Base-by-base conservation (phyloP, 164 flowering plant genomes). In the Tinospora cordifolia region DNA sequence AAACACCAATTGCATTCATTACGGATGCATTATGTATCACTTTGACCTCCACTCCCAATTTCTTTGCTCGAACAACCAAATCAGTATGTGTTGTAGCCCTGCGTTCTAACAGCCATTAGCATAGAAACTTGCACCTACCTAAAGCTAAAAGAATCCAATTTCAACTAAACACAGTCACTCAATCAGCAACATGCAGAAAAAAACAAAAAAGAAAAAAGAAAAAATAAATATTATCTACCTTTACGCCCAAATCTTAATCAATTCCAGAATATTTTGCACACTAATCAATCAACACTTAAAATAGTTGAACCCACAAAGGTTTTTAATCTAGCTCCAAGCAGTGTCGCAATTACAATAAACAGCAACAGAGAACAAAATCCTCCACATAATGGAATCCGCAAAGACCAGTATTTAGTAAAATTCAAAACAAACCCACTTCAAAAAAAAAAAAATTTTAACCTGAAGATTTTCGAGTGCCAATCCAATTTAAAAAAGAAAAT, bases 51-150 rank as follows among this genome's bases (percentile, higher is more conserved):
- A 94, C 80, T 34, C 89, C 97, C 76, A 89, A 51, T 65, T 80
- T 86, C 81, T 87, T 92, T 3, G 97, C 97, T 64, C 97, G 84
- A 67, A 94, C 97, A 72, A 93, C 93, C 67, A 93, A 84, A 85
- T 91, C 98, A 39, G 84, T 75, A 76, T 93, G 98, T 39, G 97
- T 93, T 54, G 97, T 93, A 57, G 98, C 97, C 79, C 98, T 93
- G 80, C 26, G 70, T 67, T 71, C 62, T 67, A 65, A 74, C n/a
- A 62, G 21, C 8, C 47, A 65, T 59, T 44, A 30, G 24, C 11
- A 66, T 24, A 3, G 5, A 51, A 51, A 51, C 4, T 51, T 51
- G 6, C 22, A 1, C n/a, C 3, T 3, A 51, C 58, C 4, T n/a
- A 3, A 51, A 51, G 19, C 8, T 6, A 17, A 15, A n/a, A 6